Percentiles rank a stretch among this genome's conserved stretches.
These are phyloP conservation scores for Malbranchea zuffiana DNA, from an alignment of 2,329 filamentous ascomycete genomes.

Conservation along the genomic window DNA sequence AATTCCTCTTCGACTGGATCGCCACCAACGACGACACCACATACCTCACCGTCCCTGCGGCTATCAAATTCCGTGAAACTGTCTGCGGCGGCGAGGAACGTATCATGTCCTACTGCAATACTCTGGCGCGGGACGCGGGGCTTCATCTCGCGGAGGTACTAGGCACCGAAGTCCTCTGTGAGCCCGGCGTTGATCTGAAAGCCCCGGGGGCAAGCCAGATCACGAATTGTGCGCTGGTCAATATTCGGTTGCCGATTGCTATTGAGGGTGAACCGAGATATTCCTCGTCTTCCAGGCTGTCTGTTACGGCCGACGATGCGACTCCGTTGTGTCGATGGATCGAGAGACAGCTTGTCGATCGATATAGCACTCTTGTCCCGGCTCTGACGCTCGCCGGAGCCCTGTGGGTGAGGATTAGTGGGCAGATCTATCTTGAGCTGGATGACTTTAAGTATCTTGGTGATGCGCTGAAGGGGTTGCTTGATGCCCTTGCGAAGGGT, in stretches of 20 bases:
- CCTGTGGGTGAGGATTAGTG: conserved; percentile 64
- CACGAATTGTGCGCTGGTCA: conserved; percentile 58
- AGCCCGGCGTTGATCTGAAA: conserved; percentile 24
- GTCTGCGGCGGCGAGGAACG: conserved; percentile 62
- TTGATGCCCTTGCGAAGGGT: conserved; percentile 24
- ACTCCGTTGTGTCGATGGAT: conserved; percentile 48
- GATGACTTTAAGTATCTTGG: conserved; percentile 66
- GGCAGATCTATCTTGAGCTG: conserved; percentile 72
- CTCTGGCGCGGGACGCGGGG: conserved; percentile 55
- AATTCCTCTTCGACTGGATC: conserved; percentile 62
- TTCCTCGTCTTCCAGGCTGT: conserved; percentile 14
- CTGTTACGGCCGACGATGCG: conserved; percentile 34
- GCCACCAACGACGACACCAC: conserved; percentile 64
- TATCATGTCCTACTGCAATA: conserved; percentile 53
- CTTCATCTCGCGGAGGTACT: conserved; percentile 50
- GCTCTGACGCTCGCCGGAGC: conserved; percentile 49
- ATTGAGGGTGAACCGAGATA: conserved; percentile 15
- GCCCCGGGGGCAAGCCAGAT: conserved; percentile 29
- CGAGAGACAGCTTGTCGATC: conserved; percentile 40
- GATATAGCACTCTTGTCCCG: conserved; percentile 62
- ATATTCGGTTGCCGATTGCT: conserved; percentile 59
- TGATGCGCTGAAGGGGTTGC: conserved; percentile 47
- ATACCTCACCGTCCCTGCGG: conserved; percentile 60
- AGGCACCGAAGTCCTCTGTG: conserved; percentile 60
- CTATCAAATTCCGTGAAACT: conserved; percentile 58